Percentiles rank a stretch among this genome's conserved stretches.
Evolutionary conservation across 2,329 filamentous ascomycete genomes (phyloP).

Genomic region (Rhexocercosporidium sp.): DNA sequence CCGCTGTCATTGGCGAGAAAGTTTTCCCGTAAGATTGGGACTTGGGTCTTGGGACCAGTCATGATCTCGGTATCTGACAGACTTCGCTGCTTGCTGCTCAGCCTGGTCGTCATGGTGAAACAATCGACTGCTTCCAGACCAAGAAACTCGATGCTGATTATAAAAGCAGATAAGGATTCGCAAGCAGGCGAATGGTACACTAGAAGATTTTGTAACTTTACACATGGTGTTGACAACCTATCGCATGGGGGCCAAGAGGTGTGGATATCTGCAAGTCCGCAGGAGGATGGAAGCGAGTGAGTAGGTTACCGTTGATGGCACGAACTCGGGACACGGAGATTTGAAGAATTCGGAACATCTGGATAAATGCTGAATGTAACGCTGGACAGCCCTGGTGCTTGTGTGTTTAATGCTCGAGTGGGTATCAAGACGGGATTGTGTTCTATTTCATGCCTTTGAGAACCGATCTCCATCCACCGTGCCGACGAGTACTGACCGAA

Average conservation of each 20-base stretch:
- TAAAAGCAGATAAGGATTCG: background rate
- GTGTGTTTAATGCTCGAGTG: background rate
- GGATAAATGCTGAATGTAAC: constrained; percentile 7
- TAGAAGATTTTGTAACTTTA: background rate
- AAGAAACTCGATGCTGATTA: background rate
- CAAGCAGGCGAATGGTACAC: background rate
- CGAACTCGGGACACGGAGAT: constrained; percentile 1
- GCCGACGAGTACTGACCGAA: background rate
- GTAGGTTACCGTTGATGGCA: background rate
- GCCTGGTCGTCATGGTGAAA: background rate
- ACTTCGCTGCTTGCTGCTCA: background rate
- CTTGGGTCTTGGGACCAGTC: constrained; percentile 8
- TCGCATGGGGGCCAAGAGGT: background rate
- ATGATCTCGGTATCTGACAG: background rate
- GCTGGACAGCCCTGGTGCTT: background rate
- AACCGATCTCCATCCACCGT: too few relatives aligned
- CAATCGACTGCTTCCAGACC: background rate
- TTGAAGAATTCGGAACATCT: constrained; percentile 7
- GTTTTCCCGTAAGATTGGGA: constrained; percentile 1
- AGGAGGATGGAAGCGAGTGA: background rate
- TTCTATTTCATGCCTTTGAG: background rate
- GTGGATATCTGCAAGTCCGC: constrained; percentile 4
- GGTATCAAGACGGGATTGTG: background rate
- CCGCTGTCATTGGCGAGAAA: constrained; percentile 5
- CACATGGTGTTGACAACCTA: constrained; percentile 1